Evolutionary conservation across 192 early-diverging fungal genomes (phyloP).

Genomic region (Coemansia sp.): DNA sequence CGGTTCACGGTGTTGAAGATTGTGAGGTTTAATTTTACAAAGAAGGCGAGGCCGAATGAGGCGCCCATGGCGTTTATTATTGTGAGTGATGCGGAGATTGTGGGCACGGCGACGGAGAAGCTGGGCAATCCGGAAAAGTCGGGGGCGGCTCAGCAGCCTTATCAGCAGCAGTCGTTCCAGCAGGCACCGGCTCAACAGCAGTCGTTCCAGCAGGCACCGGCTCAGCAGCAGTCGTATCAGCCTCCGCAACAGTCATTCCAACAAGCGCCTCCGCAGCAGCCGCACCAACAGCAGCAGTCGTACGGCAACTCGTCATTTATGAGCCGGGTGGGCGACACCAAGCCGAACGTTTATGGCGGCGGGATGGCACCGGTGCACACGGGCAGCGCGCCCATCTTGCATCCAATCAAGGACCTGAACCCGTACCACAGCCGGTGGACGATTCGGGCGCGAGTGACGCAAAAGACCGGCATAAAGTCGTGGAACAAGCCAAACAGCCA

Average conservation of each 20-base stretch:
- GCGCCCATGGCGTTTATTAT: conserved; percentile 32
- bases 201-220: background rate
- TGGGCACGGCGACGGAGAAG: conserved; percentile 31
- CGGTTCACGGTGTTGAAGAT: conserved; percentile 39
- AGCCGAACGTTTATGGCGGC: conserved; percentile 18
- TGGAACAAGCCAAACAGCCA: conserved; percentile 78
- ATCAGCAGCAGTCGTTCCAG: background rate
- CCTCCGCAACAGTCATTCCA: conserved; percentile 10
- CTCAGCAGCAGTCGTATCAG: background rate
- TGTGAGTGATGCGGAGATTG: conserved; percentile 37
- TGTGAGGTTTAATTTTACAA: conserved; percentile 29
- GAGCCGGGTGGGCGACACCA: conserved; percentile 37
- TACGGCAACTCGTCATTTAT: conserved; percentile 33
- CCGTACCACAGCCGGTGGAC: conserved; percentile 96
- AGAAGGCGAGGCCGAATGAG: conserved; percentile 27
- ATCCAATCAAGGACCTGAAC: conserved; percentile 71
- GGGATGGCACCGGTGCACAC: conserved; percentile 40
- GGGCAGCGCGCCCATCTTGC: conserved; percentile 28
- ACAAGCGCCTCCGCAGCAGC: conserved; percentile 29
- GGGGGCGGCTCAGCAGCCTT: background rate
- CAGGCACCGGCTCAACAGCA: background rate
- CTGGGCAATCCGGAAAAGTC: conserved; percentile 19
- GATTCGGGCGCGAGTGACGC: conserved; percentile 84
- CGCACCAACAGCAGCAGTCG: conserved; percentile 23
- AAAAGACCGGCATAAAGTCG: conserved; percentile 77